Base-by-base conservation (phyloP, 78 protist genomes). In the Dictyostelium purpureum region DNA sequence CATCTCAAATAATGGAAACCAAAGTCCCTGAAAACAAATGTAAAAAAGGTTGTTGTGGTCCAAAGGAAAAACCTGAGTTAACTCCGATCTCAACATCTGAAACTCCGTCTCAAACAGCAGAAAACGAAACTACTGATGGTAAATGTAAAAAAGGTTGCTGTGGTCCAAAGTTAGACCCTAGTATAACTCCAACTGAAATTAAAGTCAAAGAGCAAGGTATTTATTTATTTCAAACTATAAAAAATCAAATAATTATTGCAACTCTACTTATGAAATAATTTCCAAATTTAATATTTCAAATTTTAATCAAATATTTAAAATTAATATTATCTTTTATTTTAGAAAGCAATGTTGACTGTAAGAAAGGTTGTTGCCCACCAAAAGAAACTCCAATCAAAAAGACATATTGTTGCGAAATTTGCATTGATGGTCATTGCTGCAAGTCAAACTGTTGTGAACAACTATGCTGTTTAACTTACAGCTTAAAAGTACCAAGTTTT, bases 361-460 rank as follows among this genome's bases (percentile, higher is more conserved):
- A 77, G 11, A 77, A 77, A 56, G 83, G 83, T 26, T 77, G 83
- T 40, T 77, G 83, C 40, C 73, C 71, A 26, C 26, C 56, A 31
- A 61, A 40, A 57, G 14, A 1, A 9, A 5, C 21, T 2, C n/a
- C 1, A 11, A 10, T 0, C 4, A 18, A 18, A 35, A 59, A 61
- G 59, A 33, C 70, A 21, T 35, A n/a, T 31, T 83, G 90, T 67
- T 83, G 90, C 33, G 79, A 83, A 5, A 54, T 83, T 26, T 83
- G 90, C 56, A 28, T 83, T 18, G 33, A 38, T 6, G 79, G 79
- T 3, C 88, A 71, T 56, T 83, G 90, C 21, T 83, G 90, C 56
- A 52, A 56, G 10, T n/a, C 45, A 9, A 57, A 42, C 31, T 83
- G 90, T 31, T 83, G 90, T 71, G 42, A 47, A 40, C 26, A 74